Base-by-base conservation (phyloP, 176 grass and related monocot species). In the Zoysia pacifica region DNA sequence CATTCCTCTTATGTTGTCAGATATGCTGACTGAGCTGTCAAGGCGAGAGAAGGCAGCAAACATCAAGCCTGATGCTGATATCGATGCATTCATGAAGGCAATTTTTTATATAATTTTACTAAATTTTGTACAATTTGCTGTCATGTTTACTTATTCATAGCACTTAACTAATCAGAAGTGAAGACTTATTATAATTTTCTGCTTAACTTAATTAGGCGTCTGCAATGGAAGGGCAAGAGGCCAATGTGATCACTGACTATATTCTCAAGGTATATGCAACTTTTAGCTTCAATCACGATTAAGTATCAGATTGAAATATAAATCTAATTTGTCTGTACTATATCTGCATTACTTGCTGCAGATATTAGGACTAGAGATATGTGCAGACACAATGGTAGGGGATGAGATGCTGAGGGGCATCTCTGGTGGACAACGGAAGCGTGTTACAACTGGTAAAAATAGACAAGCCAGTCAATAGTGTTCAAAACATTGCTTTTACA, bases 1-100 rank as follows among this genome's bases (percentile, higher is more conserved):
- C 84, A 56, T 60, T 11, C 20, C 59, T 74, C 7, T 70, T 83
- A 45, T 54, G 1, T 83, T 86, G 44, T 4, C 60, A 98, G 95
- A 93, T 60, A 93, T 98, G 90, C 46, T 98, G 36, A 81, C 86
- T 19, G 95, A 98, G 76, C 65, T 98, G 60, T 80, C 90, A 6
- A 98, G 92, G 87, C 88, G 95, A 67, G 95, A 98, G 78, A 98
- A 94, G 86, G 74, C 55, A 13, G 95, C 92, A 20, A 93, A 98
- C 74, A 94, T 98, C 78, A 94, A 89, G 68, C 95, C 95, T 48
- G 95, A 98, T 47, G 90, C 92, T 65, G 95, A 98, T 60, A 69
- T 98, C 5, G 95, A 98, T 91, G 88, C 93, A 35, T 98, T 87
- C 68, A 98, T 98, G 95, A 98, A 98, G 95, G 95, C 77, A 78